Base-by-base conservation (phyloP, 345 rosid genomes). In the Trapa bicornis region DNA sequence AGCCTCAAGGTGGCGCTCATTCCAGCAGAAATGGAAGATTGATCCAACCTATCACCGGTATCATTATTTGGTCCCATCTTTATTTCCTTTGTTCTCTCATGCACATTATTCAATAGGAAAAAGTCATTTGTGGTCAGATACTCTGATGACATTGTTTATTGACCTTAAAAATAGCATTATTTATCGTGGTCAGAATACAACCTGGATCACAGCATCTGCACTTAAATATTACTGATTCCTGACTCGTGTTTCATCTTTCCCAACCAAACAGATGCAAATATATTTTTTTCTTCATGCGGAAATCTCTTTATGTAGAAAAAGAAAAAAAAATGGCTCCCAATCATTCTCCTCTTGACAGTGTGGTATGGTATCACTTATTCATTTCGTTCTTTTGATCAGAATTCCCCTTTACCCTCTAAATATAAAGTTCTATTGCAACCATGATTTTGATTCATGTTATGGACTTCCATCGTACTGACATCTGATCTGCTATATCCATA, bases 1-100 rank as follows among this genome's bases (percentile, higher is more conserved):
- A 89, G 80, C 93, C 96, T 71, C 96, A 85, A 67, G 75, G 48
- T 50, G 62, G 71, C 1, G 33, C 58, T 54, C 73, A 71, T 42
- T 80, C 84, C 1, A 77, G 86, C 70, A 77, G 81, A 66, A 65
- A 67, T 22, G 89, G 74, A 42, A 87, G 77, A 75, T 68, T 79
- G 72, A 71, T 83, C 74, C 78, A 67, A 56, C 50, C 81, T 6
- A 77, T 77, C 79, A 76, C 79, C 75, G 94, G 91, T 88, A 77
- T 22, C 8, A 29, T 35, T 10, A 16, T 47, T 37, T 15, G 17
- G 32, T 65, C 50, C 14, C 17, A 45, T 60, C 5, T 47, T 9
- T 39, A 61, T 2, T 17, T 22, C 45, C 38, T 37, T 35, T 37
- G 50, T 47, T 43, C 64, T 8, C 42, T 35, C 33, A 5, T 52